Evolutionary conservation across 1,284 basidiomycete genomes (phyloP).

Genomic region (Leccinum griseonigrum): DNA sequence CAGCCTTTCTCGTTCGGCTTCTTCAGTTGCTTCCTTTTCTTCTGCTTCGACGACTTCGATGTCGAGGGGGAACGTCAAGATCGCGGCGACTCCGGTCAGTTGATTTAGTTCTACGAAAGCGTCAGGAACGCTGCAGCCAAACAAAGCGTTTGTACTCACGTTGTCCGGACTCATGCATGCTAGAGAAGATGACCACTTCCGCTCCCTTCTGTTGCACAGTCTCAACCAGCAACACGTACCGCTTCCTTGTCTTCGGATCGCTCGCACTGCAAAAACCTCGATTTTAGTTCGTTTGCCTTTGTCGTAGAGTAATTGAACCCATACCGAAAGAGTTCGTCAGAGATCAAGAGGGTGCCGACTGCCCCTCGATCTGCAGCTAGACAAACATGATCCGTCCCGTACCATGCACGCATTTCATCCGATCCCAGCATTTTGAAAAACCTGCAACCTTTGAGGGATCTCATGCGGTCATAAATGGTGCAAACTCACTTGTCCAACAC

Average conservation of each 20-base stretch:
- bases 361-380: conserved; percentile 93
- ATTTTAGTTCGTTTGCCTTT: not conserved
- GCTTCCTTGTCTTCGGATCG: conserved; percentile 73
- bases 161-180: conserved; percentile 98
- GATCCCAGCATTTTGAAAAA: conserved; percentile 96
- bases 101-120: conserved; percentile 80
- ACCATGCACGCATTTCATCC: conserved; percentile 98
- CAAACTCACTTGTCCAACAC: conserved; percentile 77
- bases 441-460: conserved; percentile 42
- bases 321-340: conserved; percentile 91
- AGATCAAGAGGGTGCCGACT: conserved; percentile 92
- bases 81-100: conserved; percentile 92
- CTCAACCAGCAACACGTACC: conserved; percentile 89
- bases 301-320: conserved; percentile 12
- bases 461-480: not conserved
- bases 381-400: conserved; percentile 92
- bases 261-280: conserved; percentile 51
- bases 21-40: conserved; percentile 65
- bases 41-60: conserved; percentile 91
- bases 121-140: conserved; percentile 12
- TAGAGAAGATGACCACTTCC: conserved; percentile 95
- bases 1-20: conserved; percentile 35
- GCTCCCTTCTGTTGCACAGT: conserved; percentile 86
- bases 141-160: conserved; percentile 51
- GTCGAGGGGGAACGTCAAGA: conserved; percentile 95